Conservation (phyloP, 371 early-diverging fungal genomes). For the Mucor racemosus region DNA sequence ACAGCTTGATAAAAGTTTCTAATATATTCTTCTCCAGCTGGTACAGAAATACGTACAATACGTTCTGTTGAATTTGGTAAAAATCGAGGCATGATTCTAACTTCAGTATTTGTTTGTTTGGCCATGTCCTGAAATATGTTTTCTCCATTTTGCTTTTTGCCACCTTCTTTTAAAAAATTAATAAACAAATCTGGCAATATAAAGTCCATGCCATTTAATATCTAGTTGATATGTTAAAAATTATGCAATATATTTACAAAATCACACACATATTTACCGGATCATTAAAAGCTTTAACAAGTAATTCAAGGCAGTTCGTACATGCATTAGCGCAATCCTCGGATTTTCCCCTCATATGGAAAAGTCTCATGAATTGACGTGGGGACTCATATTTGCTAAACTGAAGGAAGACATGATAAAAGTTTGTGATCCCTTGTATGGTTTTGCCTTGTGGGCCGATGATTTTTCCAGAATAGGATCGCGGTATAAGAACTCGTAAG, state of each 20-base stretch:
- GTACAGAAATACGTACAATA: background rate
- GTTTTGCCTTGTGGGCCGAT: background rate
- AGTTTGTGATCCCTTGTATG: background rate
- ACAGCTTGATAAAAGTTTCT: conserved; percentile 1
- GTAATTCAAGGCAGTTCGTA: background rate
- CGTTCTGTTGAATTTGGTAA: conserved; percentile 18
- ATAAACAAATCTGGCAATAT: conserved; percentile 6
- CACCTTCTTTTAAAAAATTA: background rate
- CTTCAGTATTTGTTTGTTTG: background rate
- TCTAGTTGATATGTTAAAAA: background rate
- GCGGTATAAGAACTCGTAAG: background rate
- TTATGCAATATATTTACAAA: background rate
- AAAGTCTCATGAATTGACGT: background rate
- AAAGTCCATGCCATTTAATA: background rate
- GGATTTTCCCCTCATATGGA: background rate
- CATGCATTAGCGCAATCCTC: background rate
- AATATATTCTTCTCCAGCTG: background rate
- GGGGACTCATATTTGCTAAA: background rate
- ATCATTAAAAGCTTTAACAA: background rate
- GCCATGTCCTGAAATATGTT: background rate
- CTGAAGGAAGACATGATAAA: background rate
- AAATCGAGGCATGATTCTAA: background rate
- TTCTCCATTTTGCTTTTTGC: background rate
- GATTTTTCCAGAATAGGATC: background rate
- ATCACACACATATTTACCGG: background rate